Base-by-base conservation (phyloP, 2,329 filamentous ascomycete genomes). In the Zasmidium cellare region DNA sequence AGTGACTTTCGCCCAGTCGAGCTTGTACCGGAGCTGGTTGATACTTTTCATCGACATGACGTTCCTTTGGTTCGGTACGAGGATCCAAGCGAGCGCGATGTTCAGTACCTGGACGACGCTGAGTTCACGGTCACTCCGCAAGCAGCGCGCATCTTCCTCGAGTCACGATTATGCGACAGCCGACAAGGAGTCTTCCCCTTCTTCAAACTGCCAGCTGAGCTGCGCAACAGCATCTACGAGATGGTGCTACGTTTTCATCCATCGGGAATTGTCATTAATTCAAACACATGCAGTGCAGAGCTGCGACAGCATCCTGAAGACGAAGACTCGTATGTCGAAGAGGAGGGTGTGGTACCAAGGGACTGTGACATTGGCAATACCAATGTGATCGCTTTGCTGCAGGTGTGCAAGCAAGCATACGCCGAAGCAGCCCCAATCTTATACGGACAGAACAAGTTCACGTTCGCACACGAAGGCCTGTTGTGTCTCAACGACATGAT, bases 321-420 rank as follows among this genome's bases (percentile, higher is more conserved):
- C 2, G 20, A 44, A 18, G 20, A 12, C 25, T 3, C 35, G 12
- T 18, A 18, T n/a, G 35, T 6, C 11, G 35, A 22, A 14, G 16
- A 45, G n/a, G 38, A 20, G 16, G 12, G n/a, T 28, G 19, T 28
- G 6, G 19, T 24, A 23, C 12, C 12, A 2, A 14, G 11, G 46
- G 6, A 14, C 12, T 16, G 23, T 9, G 20, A 49, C 11, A 20
- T 47, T 22, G 46, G 14, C 3, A 24, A 9, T 3, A 23, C 23
- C 3, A 49, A 6, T 9, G 2, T 2, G 23, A 49, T 38, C n/a
- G 14, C 25, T 12, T 25, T 55, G 11, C 52, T 48, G 23, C 20
- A n/a, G 14, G 53, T 55, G 19, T 48, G 49, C 24, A 46, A 25
- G 20, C 55, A 57, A 23, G 48, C 51, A 24, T 25, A 57, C 48